Conservation (phyloP, 2,329 filamentous ascomycete genomes). For the Phialophora macrospora region DNA sequence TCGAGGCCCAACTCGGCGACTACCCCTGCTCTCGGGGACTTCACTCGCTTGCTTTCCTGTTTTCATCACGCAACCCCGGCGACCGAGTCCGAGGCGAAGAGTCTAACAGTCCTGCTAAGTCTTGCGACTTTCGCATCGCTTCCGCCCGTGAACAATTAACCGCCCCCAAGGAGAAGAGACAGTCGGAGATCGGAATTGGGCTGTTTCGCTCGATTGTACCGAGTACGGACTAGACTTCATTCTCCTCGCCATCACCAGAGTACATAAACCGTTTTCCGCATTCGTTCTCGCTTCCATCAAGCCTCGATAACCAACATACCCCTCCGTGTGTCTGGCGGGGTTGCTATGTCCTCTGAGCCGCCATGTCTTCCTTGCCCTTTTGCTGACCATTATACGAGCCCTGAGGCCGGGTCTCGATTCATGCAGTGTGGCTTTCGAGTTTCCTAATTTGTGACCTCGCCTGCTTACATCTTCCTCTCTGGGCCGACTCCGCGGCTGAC, state of each 20-base stretch:
- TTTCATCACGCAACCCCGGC: conserved; percentile 20
- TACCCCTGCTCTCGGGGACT: conserved; percentile 14
- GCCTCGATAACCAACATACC: not conserved
- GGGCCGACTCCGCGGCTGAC: conserved; percentile 19
- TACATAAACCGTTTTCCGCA: conserved; percentile 21
- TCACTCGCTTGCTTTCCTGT: conserved; percentile 21
- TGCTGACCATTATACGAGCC: conserved; percentile 9
- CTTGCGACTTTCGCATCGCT: not conserved
- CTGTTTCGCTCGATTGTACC: not conserved
- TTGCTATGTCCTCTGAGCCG: not conserved
- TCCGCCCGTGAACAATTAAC: not conserved
- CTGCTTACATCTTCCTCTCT: conserved; percentile 26
- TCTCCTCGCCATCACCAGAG: not conserved
- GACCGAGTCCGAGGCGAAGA: conserved; percentile 12
- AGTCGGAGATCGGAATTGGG: conserved; percentile 17
- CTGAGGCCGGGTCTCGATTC: conserved; percentile 13
- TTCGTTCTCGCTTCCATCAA: conserved; percentile 21
- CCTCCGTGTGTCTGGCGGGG: not conserved
- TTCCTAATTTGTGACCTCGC: conserved; percentile 15
- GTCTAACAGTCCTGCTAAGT: not conserved
- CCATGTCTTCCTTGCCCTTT: conserved; percentile 2
- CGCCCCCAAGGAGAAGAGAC: not conserved
- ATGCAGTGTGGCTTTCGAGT: conserved; percentile 19
- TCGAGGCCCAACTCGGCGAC: conserved; percentile 16
- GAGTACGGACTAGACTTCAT: not conserved